Base-by-base conservation (phyloP, 495 filamentous ascomycete species). In the Penicillium dipodomyicola region DNA sequence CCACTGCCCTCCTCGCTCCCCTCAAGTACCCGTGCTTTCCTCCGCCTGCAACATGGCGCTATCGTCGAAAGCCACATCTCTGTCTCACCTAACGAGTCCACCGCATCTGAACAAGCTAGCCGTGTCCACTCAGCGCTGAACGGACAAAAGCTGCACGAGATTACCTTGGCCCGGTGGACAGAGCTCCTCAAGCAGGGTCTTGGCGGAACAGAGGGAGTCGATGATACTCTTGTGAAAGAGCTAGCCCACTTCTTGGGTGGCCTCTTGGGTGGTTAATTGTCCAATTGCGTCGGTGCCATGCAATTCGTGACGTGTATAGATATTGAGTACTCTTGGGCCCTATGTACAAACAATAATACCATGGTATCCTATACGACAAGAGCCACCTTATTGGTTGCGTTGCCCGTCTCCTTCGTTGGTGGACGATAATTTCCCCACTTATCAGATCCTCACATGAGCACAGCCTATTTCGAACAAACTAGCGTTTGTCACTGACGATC, bases 21-120 rank as follows among this genome's bases (percentile, higher is more conserved):
- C 22, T 51, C 65, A 41, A 69, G 69, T 53, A 77, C 74, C 12
- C 71, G 69, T 37, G 67, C 69, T 42, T 76, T 73, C 49, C 66
- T 79, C 25, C 72, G 74, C 46, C 44, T 72, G 20, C 76, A 77
- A 48, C 70, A 79, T 25, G 76, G 76, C 6, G 71, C 69, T 14
- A 67, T 79, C 32, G 70, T 77, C 29, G 74, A 77, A 56, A 77
- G 72, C 53, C 64, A 68, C 20, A 75, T 82, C 32, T 77, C 77
- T 3, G 58, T 72, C 15, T 76, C 78, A 10, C 40, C 61, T 1
- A 67, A 80, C 40, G 29, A 64, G 27, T 55, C 51, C 1, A 46
- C 57, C 7, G 76, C 76, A 17, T 64, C 65, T 20, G 64, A 70
- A 14, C 75, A 82, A 63, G 68, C 67, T 7, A 56, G 20, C 23